phyloP scores from a whole-genome alignment of 176 grass and related monocot species.

The Saccharum officinarum region DNA sequence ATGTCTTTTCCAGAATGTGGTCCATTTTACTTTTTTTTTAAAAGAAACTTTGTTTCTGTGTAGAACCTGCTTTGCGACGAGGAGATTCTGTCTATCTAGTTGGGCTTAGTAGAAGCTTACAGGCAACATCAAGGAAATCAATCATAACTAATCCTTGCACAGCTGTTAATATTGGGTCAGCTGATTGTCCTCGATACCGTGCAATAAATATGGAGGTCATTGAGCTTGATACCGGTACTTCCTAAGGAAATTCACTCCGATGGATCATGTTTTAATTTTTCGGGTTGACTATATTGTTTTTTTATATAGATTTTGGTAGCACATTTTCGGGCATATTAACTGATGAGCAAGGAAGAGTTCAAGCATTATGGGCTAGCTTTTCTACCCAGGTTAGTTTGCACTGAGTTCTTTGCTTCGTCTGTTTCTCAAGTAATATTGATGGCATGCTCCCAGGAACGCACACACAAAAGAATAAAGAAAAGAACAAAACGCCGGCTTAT shows the following conservation, averaged over 20 bases:
- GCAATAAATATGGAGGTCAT: slow-evolving; percentile 99
- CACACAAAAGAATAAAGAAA: slow-evolving; percentile 55
- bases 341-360: slow-evolving; percentile 97
- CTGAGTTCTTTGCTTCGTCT: slow-evolving; percentile 26
- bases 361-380: slow-evolving; percentile 99
- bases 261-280: slow-evolving; percentile 6
- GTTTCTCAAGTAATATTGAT: slow-evolving; percentile 43
- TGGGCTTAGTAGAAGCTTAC: slow-evolving; percentile 96
- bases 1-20: not conserved
- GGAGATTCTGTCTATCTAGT: slow-evolving; percentile 98
- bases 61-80: slow-evolving; percentile 85
- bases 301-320: slow-evolving; percentile 94
- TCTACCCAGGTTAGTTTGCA: slow-evolving; percentile 88
- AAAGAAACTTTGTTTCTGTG: slow-evolving; percentile 9
- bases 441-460: slow-evolving; percentile 39
- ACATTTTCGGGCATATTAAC: slow-evolving; percentile 93
- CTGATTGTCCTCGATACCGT: slow-evolving; percentile 89
- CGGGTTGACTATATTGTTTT: slow-evolving; percentile 24
- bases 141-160: slow-evolving; percentile 97
- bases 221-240: slow-evolving; percentile 95
- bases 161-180: slow-evolving; percentile 98
- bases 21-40: not conserved
- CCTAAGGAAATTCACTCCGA: slow-evolving; percentile 12
- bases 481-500: slow-evolving; percentile 50
- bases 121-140: slow-evolving; percentile 99